Evolutionary conservation across 257 asterid species (phyloP), one percentile per base, ranked within the genome.

Genomic region (Solanum clarkiae): DNA sequence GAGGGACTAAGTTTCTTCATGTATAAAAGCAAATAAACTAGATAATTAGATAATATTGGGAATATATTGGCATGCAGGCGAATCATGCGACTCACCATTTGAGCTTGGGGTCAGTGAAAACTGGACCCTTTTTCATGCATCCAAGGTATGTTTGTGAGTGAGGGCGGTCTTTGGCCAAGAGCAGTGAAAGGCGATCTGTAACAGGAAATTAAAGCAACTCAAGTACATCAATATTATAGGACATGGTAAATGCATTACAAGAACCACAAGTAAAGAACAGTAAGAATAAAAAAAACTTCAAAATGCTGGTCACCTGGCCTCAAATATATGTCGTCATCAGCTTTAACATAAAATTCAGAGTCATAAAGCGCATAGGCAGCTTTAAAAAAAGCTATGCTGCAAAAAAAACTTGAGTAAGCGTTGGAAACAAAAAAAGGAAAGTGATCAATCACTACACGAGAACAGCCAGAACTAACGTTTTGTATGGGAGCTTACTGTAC

Each of bases 401-500:
- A 90, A 85, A 69, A 82, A 65, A 60, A 60, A 87, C 71, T 68
- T 16, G 87, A 32, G 83, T 88, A 86, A 89, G 91, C 77, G 81
- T 71, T 86, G 82, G 86, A 69, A 63, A 84, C 62, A 65, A 36
- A 84, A 40, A 45, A 79, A 24, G 10, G 66, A 62, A 71, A 55
- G 3, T 55, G 59, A 54, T 63, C 40, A 71, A 47, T 72, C 6
- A 47, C 59, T 5, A 60, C 53, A 44, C 9, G 71, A 66, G 45
- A 74, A 57, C 54, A 86, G 81, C 75, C 72, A 87, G 92, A 89
- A 95, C 99, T 92, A 86, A 97, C 99, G 99, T 97, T 94, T 97
- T 97, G 91, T 95, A 94, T 17, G 99, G 99, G 85, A 97, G 99
- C 93, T 97, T 97, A 91, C 96, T 95, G 87, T 95, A 97, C 99